Percentiles rank a stretch among this genome's conserved stretches.
Evolutionary conservation across 2,329 filamentous ascomycete genomes (phyloP).

Genomic region (Fusarium metavorans): DNA sequence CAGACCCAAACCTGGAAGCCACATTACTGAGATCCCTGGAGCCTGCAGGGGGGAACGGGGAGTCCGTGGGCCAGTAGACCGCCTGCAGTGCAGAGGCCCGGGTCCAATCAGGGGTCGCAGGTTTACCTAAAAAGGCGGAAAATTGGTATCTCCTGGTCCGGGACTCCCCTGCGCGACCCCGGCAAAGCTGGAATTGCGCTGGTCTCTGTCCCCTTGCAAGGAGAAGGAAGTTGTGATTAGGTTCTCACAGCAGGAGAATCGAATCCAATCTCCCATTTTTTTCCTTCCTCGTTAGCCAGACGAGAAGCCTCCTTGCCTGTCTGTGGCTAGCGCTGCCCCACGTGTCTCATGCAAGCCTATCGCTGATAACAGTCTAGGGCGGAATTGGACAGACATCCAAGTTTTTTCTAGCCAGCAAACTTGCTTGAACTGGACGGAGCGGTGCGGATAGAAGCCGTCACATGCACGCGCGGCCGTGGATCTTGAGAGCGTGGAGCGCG

Average conservation of each 20-base stretch:
- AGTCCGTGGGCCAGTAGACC: conserved; percentile 32
- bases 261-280: neutral
- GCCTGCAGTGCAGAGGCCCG: conserved; percentile 1
- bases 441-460: neutral
- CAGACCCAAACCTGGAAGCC: neutral
- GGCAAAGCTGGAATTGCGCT: conserved; percentile 11
- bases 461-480: conserved; percentile 11
- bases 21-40: conserved; percentile 21
- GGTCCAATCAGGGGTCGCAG: conserved; percentile 31
- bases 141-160: conserved; percentile 22
- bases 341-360: conserved; percentile 22
- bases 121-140: conserved; percentile 23
- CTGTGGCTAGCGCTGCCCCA: conserved; percentile 19
- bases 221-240: conserved; percentile 25
- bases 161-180: neutral
- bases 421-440: neutral
- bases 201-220: conserved; percentile 11
- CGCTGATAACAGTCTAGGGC: conserved; percentile 25
- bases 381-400: conserved; percentile 3
- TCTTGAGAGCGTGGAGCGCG: conserved; percentile 12
- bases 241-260: conserved; percentile 19
- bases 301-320: neutral
- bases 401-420: conserved; percentile 1
- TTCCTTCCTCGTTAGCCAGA: neutral
- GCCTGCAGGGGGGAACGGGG: conserved; percentile 15